phyloP scores from a whole-genome alignment of 441 rosid species.

The Erysimum cheiri region DNA sequence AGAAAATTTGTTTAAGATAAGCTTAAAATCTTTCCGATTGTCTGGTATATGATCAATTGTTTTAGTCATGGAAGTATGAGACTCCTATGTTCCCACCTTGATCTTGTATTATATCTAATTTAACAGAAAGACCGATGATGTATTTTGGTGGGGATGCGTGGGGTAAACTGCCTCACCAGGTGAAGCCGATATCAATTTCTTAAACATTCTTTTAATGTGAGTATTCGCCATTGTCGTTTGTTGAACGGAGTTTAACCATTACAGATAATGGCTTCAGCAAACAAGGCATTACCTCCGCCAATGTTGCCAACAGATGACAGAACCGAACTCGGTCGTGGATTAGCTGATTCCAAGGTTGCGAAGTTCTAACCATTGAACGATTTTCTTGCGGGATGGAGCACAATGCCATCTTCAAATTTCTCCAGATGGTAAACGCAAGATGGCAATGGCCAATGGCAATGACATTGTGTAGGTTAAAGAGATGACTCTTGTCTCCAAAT shows the following conservation, averaged over 20 bases:
- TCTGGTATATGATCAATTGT: not conserved
- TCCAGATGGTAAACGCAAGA: not conserved
- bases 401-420: constrained; percentile 1
- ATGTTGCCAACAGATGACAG: constrained; percentile 18
- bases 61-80: not conserved
- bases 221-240: not conserved
- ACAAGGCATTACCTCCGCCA: constrained; percentile 10
- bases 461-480: not conserved
- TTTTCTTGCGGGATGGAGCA: not conserved
- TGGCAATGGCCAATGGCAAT: not conserved
- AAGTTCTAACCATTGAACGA: constrained; percentile 20
- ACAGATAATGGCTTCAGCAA: constrained; percentile 17
- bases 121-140: constrained; percentile 35
- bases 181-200: not conserved
- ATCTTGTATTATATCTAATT: not conserved
- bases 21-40: not conserved
- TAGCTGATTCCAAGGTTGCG: constrained; percentile 4
- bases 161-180: constrained; percentile 31
- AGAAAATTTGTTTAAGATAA: not conserved
- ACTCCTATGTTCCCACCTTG: constrained; percentile 1
- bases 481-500: constrained; percentile 1
- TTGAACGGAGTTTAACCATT: not conserved
- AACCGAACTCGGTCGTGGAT: constrained; percentile 6
- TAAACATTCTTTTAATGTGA: not conserved
- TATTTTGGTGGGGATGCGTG: constrained; percentile 33